Evolutionary conservation across 768 basidiomycete species (phyloP).

Genomic region (Lyophyllum decastes): DNA sequence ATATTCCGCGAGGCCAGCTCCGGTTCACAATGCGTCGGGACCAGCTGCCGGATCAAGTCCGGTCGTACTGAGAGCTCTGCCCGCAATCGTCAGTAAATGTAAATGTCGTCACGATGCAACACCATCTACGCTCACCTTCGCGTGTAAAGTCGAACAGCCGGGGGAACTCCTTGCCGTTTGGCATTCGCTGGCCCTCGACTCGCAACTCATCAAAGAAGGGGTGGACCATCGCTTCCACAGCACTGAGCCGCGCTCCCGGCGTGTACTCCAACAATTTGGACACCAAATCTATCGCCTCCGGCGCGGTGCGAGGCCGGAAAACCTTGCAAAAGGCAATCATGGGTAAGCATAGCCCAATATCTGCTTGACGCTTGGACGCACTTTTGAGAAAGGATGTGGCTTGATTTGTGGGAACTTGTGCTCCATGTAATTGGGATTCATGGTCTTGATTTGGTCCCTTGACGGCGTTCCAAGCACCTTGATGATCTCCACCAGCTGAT

Average conservation of each 20-base stretch:
- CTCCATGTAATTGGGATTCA: slow-evolving; percentile 99
- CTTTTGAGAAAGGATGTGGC: slow-evolving; percentile 99
- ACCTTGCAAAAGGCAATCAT: slow-evolving; percentile 52
- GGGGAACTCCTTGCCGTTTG: slow-evolving; percentile 96
- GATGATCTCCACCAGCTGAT: slow-evolving; percentile 99
- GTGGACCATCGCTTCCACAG: slow-evolving; percentile 90
- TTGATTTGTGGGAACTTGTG: slow-evolving; percentile 99
- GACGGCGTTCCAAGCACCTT: slow-evolving; percentile 99
- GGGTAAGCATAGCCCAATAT: slow-evolving; percentile 12
- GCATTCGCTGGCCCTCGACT: slow-evolving; percentile 89
- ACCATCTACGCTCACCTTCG: slow-evolving; percentile 61
- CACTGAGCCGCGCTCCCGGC: slow-evolving; percentile 88
- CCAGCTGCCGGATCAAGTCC: slow-evolving; percentile 88
- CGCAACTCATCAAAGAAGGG: slow-evolving; percentile 98
- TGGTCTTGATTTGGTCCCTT: slow-evolving; percentile 99
- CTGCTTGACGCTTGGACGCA: slow-evolving; percentile 28
- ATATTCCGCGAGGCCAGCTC: slow-evolving; percentile 87
- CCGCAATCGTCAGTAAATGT: not conserved
- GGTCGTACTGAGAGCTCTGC: slow-evolving; percentile 95
- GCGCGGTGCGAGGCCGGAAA: slow-evolving; percentile 95
- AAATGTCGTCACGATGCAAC: not conserved
- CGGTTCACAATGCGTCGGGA: slow-evolving; percentile 87
- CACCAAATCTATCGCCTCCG: slow-evolving; percentile 95
- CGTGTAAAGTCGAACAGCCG: slow-evolving; percentile 93
- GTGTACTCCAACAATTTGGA: slow-evolving; percentile 96